A percentile compares a stretch with the other conserved stretches of the same genome.
Conservation (phyloP, 331 rosid species). For the Erythrophleum ivorense region DNA sequence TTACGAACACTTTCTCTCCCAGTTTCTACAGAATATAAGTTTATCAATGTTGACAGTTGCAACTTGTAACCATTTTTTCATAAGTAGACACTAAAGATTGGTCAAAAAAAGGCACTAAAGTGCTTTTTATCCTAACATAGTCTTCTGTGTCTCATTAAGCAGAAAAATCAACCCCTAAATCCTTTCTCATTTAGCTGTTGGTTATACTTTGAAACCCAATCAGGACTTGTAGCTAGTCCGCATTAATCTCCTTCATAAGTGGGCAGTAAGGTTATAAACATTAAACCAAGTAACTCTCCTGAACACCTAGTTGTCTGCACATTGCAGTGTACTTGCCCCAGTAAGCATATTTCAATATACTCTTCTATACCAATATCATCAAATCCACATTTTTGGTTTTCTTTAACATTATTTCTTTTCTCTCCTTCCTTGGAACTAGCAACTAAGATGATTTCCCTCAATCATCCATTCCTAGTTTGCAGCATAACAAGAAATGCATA, state of each 20-base stretch:
- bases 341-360: not conserved
- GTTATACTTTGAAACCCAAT: not conserved
- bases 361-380: constrained; percentile 11
- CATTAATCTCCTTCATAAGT: not conserved
- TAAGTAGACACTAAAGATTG: constrained; percentile 2
- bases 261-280: not conserved
- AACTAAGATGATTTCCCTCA: not conserved
- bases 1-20: constrained; percentile 1
- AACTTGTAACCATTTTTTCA: not conserved
- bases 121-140: constrained; percentile 13
- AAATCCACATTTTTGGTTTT: not conserved
- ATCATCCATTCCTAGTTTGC: constrained; percentile 15
- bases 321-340: constrained; percentile 1
- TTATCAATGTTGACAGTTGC: constrained; percentile 19
- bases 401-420: not conserved
- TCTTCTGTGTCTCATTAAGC: not conserved
- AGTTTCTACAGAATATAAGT: constrained; percentile 2
- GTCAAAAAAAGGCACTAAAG: not conserved
- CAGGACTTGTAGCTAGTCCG: not conserved
- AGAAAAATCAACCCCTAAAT: constrained; percentile 13
- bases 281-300: constrained; percentile 2
- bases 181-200: not conserved
- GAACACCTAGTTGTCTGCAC: not conserved
- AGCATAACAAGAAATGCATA: constrained; percentile 6
- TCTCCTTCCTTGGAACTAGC: not conserved